phyloP scores from a whole-genome alignment of 2,329 filamentous ascomycete species.

The Sporothrix pseudoabietina region DNA sequence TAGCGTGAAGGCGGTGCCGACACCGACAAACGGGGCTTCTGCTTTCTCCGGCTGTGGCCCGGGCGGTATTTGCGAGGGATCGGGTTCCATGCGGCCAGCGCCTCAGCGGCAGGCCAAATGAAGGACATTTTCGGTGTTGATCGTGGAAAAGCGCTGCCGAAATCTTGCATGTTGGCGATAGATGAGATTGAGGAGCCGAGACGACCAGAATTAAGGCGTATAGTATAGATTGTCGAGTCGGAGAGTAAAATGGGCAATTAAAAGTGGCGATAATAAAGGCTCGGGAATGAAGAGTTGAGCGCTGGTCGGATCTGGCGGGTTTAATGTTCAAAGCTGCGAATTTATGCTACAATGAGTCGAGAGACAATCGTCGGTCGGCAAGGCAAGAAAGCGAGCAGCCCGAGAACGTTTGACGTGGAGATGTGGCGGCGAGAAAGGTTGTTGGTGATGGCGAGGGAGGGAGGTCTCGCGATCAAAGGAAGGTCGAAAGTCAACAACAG shows the following conservation, averaged over 20 bases:
- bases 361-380: background rate
- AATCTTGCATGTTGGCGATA: slow-evolving; percentile 38
- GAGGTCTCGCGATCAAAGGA: slow-evolving; percentile 24
- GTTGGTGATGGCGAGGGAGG: slow-evolving; percentile 14
- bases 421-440: slow-evolving; percentile 2
- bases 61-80: slow-evolving; percentile 42
- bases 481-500: slow-evolving; percentile 9
- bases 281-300: background rate
- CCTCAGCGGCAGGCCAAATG: slow-evolving; percentile 38
- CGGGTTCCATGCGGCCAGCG: slow-evolving; percentile 40
- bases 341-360: background rate
- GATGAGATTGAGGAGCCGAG: background rate
- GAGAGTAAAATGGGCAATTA: background rate
- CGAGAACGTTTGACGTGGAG: slow-evolving; percentile 10
- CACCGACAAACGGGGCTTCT: slow-evolving; percentile 31
- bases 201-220: background rate
- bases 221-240: slow-evolving; percentile 6
- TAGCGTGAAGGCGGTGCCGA: slow-evolving; percentile 35
- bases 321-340: background rate
- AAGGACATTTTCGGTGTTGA: slow-evolving; percentile 40
- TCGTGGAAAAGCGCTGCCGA: slow-evolving; percentile 33
- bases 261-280: background rate
- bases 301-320: background rate
- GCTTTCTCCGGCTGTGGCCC: slow-evolving; percentile 29
- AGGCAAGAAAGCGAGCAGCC: background rate